These are phyloP conservation scores for Plasmodium fragile DNA, from an alignment of 169 alveolate genomes.

Conservation along the genomic window DNA sequence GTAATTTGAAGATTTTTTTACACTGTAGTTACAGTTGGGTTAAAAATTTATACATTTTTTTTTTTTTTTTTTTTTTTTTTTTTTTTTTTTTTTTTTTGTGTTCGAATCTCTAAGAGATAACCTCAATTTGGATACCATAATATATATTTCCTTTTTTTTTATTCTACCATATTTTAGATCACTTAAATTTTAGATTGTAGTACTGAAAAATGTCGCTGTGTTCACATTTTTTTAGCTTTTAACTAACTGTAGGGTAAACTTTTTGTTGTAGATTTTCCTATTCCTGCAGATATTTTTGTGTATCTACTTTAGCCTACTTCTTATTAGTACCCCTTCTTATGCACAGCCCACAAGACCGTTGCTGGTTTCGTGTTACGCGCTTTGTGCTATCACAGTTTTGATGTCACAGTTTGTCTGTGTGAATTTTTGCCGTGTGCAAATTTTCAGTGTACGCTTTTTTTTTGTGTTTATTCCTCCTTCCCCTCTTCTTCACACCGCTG, in stretches of 20 bases:
- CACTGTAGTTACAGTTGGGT: background rate
- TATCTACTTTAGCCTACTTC: background rate
- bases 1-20: background rate
- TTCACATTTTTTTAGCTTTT: background rate
- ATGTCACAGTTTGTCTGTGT: background rate
- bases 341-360: background rate
- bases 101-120: background rate
- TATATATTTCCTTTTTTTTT: background rate
- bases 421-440: background rate
- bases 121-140: background rate
- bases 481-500: background rate
- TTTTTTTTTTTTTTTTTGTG: background rate
- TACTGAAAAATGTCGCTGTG: conserved; percentile 2
- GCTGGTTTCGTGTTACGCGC: background rate
- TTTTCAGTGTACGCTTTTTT: background rate
- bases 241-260: background rate
- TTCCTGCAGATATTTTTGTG: conserved; percentile 1
- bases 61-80: conserved; percentile 1
- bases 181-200: background rate
- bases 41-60: background rate
- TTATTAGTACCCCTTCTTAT: background rate
- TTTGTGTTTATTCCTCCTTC: background rate
- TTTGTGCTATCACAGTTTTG: background rate
- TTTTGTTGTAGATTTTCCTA: background rate
- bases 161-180: background rate